Conservation (phyloP, 2,329 filamentous ascomycete species). For the Fusarium euwallaceae region DNA sequence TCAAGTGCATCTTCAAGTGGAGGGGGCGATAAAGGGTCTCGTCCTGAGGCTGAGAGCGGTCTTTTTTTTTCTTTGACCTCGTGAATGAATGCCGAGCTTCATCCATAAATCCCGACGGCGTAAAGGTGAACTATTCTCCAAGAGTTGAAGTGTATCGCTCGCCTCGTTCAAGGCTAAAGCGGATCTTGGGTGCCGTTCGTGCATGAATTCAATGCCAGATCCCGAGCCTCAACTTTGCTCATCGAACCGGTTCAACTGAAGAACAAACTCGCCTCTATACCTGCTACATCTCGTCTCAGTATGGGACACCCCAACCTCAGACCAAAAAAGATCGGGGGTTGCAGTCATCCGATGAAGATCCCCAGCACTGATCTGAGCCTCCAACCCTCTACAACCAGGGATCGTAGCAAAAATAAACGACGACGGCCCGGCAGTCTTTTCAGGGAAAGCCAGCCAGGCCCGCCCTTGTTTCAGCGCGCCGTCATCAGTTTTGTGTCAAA, state of each 20-base stretch:
- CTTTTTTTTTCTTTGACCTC: conserved; percentile 5
- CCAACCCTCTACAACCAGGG: not conserved
- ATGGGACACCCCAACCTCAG: not conserved
- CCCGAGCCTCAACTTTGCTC: not conserved
- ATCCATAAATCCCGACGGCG: not conserved
- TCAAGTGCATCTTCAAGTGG: conserved; percentile 16
- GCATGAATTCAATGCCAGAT: not conserved
- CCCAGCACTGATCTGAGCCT: conserved; percentile 1
- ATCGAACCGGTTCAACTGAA: not conserved
- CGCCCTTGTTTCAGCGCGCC: conserved; percentile 37
- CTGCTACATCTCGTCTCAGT: not conserved
- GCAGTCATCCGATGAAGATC: not conserved
- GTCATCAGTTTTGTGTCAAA: conserved; percentile 29
- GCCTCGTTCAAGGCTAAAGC: conserved; percentile 2
- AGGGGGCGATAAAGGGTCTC: conserved; percentile 23
- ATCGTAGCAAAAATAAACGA: not conserved
- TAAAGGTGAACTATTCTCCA: not conserved
- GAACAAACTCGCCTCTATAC: not conserved
- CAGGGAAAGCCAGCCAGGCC: conserved; percentile 4
- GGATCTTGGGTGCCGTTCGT: conserved; percentile 3
- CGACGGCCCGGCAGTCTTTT: not conserved
- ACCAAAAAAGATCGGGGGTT: not conserved
- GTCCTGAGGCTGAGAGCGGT: not conserved
- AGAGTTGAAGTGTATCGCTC: not conserved
- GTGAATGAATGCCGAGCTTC: conserved; percentile 19